A percentile compares a stretch with the other conserved stretches of the same genome.
Evolutionary conservation across 306 rosid species (phyloP).

Genomic region (Prunus persica): DNA sequence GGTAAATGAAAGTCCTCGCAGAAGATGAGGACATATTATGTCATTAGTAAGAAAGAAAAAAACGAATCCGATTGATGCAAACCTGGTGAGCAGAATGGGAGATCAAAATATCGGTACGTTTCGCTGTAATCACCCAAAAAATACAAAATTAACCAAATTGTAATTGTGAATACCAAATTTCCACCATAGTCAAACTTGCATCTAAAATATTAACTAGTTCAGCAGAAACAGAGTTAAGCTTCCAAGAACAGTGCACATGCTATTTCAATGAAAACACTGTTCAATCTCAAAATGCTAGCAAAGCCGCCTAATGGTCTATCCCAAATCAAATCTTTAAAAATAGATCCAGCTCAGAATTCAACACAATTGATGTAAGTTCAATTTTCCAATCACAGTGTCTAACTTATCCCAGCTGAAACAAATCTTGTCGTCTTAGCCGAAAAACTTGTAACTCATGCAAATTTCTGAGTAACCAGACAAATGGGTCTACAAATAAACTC

Average conservation of each 20-base stretch:
- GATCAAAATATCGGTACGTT: slow-evolving; percentile 72
- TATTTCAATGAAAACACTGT: background rate
- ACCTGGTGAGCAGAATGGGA: slow-evolving; percentile 80
- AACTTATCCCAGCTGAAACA: background rate
- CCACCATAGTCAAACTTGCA: background rate
- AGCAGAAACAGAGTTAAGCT: background rate
- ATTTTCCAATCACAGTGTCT: background rate
- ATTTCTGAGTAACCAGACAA: slow-evolving; percentile 1
- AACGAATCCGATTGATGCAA: slow-evolving; percentile 15
- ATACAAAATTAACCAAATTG: background rate
- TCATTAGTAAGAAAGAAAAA: too few relatives aligned
- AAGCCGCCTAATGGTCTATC: background rate
- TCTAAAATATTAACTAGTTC: background rate
- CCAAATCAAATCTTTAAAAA: background rate
- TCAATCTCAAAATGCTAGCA: background rate
- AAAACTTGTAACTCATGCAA: background rate
- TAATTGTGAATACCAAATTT: background rate
- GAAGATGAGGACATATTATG: background rate
- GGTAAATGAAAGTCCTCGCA: background rate
- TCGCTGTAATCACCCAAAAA: slow-evolving; percentile 34
- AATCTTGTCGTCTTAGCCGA: background rate
- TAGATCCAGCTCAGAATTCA: slow-evolving; percentile 20
- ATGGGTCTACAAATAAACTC: slow-evolving; percentile 10
- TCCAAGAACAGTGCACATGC: background rate
- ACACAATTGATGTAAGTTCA: background rate